Evolutionary conservation across 2,329 filamentous ascomycete genomes (phyloP), one percentile per base, ranked within the genome.

Genomic region (Monosporascus cannonballus): DNA sequence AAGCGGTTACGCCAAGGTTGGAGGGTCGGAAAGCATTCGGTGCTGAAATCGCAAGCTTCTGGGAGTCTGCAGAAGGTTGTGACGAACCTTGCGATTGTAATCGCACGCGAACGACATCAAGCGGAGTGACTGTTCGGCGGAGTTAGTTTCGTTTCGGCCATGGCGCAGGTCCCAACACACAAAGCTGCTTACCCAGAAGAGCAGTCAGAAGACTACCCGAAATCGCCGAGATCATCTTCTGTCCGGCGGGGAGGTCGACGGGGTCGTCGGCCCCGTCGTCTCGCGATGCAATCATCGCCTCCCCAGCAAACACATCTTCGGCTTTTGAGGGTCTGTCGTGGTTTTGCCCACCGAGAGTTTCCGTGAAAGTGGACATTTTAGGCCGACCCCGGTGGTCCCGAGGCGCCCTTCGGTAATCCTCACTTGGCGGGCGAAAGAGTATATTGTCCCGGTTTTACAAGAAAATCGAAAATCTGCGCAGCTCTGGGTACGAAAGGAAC

Each of bases 211-310:
- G 73, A 71, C 92, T 97, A 54, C 94, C 94, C 51, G 87, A 87
- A 59, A 93, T 89, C 48, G 94, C 94, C 52, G 93, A 96, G 51
- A 96, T 70, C 94, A 99, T 99, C 76, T 93, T 94, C 74, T 97
- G 93, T 14, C 80, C 72, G 22, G 91, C 81, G 5, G 92, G 91
- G 59, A 95, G 90, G 56, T 93, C 85, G 25, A 78, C 71, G 38
- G 75, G 73, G 39, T 76, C 72, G 51, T 72, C 71, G 52, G 69
- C 69, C 51, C 65, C 63, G 37, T 72, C 71, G 56, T 68, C 63
- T 30, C 67, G 59, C 7, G 65, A 62, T 4, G 70, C 64, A 30
- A 68, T 61, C 58, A 68, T 66, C 18, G 66, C 66, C 44, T 59
- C 56, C 39, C 64, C 60, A 48, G 63, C 64, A 49, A 67, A 64